Conservation (phyloP, 1,139 yeast species). For the Suhomyces taliae region DNA sequence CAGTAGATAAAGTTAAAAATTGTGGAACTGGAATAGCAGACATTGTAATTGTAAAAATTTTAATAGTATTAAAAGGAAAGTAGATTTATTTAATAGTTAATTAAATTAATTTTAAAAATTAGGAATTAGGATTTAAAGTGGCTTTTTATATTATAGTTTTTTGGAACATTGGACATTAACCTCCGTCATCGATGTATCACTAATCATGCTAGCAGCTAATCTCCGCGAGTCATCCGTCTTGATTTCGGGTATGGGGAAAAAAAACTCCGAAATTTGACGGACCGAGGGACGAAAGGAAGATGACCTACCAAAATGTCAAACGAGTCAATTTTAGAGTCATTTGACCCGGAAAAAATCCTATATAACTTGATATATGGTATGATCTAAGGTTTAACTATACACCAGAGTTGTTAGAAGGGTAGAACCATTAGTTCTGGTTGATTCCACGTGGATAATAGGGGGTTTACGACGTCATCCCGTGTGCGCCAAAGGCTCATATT, state of each 20-base stretch:
- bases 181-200: background rate
- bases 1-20: constrained; percentile 57
- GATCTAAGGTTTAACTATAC: too few relatives aligned
- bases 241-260: constrained; percentile 7
- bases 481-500: background rate
- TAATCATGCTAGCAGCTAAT: constrained; percentile 1
- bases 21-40: constrained; percentile 11
- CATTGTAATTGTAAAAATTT: constrained; percentile 1
- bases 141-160: constrained; percentile 1
- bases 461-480: background rate
- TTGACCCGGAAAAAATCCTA: background rate
- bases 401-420: background rate
- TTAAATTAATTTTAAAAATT: background rate
- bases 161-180: constrained; percentile 1
- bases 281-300: constrained; percentile 3
- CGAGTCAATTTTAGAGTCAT: background rate
- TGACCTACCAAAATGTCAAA: background rate
- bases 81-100: background rate
- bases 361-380: too few relatives aligned
- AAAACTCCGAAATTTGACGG: constrained; percentile 9
- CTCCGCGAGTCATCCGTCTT: constrained; percentile 10
- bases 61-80: too few relatives aligned
- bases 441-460: background rate
- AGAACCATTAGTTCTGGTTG: background rate
- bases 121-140: background rate